Percentiles rank a stretch among this genome's conserved stretches.
Conservation (phyloP, 2,329 filamentous ascomycete species). For the Achaetomium macrosporum region DNA sequence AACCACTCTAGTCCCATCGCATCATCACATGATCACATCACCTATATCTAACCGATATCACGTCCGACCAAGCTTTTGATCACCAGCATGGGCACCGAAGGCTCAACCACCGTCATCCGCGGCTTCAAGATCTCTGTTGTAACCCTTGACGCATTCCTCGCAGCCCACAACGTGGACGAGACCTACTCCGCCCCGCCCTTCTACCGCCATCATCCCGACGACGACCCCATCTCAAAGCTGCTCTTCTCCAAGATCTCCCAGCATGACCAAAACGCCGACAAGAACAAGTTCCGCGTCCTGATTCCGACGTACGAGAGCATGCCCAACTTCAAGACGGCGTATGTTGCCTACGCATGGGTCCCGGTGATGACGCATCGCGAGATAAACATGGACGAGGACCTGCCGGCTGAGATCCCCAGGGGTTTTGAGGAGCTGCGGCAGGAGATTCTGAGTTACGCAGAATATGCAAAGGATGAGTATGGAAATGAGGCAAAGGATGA, state of each 20-base stretch:
- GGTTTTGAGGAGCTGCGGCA: slow-evolving; percentile 4
- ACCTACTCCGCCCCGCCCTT: slow-evolving; percentile 4
- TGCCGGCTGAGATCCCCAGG: not conserved
- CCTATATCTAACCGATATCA: too few species aligned
- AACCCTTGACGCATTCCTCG: slow-evolving; percentile 1
- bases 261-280: slow-evolving; percentile 1
- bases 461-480: not conserved
- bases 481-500: not conserved
- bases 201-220: not conserved
- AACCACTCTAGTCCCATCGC: too few species aligned
- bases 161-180: not conserved
- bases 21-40: too few species aligned
- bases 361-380: not conserved
- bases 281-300: slow-evolving; percentile 2
- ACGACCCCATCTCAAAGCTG: not conserved
- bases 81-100: not conserved
- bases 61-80: too few species aligned
- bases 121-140: slow-evolving; percentile 2
- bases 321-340: not conserved
- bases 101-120: slow-evolving; percentile 6
- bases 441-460: not conserved
- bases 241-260: slow-evolving; percentile 4
- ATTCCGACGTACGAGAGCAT: not conserved
- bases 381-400: not conserved
- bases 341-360: slow-evolving; percentile 3